Evolutionary conservation across 2,329 filamentous ascomycete genomes (phyloP), one percentile per base, ranked within the genome.

Genomic region (Cyphellophora attinorum): DNA sequence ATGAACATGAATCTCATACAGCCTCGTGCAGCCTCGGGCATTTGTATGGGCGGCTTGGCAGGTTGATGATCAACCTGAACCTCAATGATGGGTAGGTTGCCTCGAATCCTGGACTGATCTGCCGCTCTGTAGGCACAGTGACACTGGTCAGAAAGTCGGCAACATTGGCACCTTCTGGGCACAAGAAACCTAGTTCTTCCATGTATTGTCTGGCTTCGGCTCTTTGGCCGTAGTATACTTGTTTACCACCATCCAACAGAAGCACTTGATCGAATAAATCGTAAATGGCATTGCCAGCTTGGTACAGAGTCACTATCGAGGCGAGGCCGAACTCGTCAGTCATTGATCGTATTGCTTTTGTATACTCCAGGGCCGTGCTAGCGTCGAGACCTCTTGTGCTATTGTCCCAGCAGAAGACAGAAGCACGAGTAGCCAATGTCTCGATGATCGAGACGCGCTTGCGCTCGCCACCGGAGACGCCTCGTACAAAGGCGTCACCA

Each of bases 131-230:
- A 16, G 19, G 12, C 28, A 74, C 72, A 5, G 76, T 85, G 50
- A 88, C 77, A 2, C 79, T 84, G 0, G 82, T 88, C 19, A 88
- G 59, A 56, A 88, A 89, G 53, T 89, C 83, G 4, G 76, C 76
- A 0, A 78, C 79, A 0, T 80, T 85, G 69, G 79, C 75, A 11
- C 81, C 70, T 14, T 75, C 68, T 0, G 81, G 80, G 49, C 80
- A 84, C 11, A 74, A 65, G 46, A 85, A 88, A 0, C 83, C 83
- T 21, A 86, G 64, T n/a, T 72, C 60, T 31, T 76, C 57, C 44
- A 88, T 86, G 51, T 82, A 88, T 17, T 66, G 56, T 50, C 74
- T 81, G 1, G 81, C 82, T 2, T 72, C 60, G 4, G 71, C 66
- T 0, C 73, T 67, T 0, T 65, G 65, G 2, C 83, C 83, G 47